phyloP scores from a whole-genome alignment of 2,329 filamentous ascomycete species.

The Verticillium dahliae region DNA sequence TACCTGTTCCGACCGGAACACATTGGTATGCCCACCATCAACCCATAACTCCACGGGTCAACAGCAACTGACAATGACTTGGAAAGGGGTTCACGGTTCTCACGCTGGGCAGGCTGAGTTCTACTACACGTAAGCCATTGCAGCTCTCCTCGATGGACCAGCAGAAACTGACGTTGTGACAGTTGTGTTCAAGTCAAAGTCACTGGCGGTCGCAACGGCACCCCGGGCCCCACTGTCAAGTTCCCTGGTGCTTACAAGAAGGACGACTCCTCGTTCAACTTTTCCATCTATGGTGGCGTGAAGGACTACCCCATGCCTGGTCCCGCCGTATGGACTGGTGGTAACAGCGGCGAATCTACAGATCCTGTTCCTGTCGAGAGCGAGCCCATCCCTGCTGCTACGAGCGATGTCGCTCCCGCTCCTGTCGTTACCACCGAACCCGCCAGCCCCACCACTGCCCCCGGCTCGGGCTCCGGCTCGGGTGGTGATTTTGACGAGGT shows the following conservation, averaged over 20 bases:
- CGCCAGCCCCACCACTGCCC: background rate
- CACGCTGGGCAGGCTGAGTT: slow-evolving; percentile 11
- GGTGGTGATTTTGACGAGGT: background rate
- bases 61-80: background rate
- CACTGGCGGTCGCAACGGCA: slow-evolving; percentile 12
- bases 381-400: background rate
- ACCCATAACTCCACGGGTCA: background rate
- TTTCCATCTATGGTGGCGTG: slow-evolving; percentile 7
- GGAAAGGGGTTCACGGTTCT: slow-evolving; percentile 10
- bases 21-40: slow-evolving; percentile 14
- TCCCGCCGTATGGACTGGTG: background rate
- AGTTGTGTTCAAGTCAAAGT: slow-evolving; percentile 15
- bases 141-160: background rate
- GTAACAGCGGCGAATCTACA: background rate
- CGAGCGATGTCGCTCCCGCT: background rate
- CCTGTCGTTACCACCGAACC: background rate
- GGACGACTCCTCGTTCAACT: slow-evolving; percentile 9
- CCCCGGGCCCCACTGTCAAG: slow-evolving; percentile 12
- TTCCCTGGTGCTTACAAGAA: slow-evolving; percentile 15
- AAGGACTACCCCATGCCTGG: background rate
- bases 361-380: background rate
- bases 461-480: background rate
- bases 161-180: background rate
- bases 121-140: background rate
- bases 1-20: slow-evolving; percentile 27